Base-by-base conservation (phyloP, 257 asterid species). In the Lycium barbarum region DNA sequence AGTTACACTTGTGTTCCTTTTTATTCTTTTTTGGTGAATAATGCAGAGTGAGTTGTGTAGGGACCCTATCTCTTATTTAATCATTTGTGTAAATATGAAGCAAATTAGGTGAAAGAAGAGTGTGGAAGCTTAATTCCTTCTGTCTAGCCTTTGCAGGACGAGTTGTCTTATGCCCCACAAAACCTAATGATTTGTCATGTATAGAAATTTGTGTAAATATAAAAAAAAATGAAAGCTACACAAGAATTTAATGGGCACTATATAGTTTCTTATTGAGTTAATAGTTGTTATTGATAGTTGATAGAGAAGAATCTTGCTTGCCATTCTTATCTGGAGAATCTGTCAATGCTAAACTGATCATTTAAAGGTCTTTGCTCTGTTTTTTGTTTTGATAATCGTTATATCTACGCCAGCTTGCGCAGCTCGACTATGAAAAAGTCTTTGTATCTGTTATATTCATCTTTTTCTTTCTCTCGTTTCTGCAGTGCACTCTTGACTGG, bases 401-500 rank as follows among this genome's bases (percentile, higher is more conserved):
- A 6, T 40, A 6, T 40, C 45, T 3, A 40, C 5, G 73, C 2
- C 5, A 66, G 73, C 73, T 66, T 66, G 73, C 74, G 7, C 76
- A 68, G 6, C 13, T 36, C 0, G 51, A 68, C 51, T 66, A 13
- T 66, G 0, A 43, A 35, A 0, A 66, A 66, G 20, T 33, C 2
- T 12, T 65, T 33, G 5, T 65, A 65, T 65, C 9, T 53, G 49
- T 13, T 78, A 15, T 78, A 78, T 14, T 78, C 15, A 53, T 49
- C 53, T 54, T 78, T 62, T 72, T 72, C 22, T 14, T 49, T 72
- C 70, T 15, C 51, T 59, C 15, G 81, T 82, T 81, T 86, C 51
- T 88, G 92, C 97, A 95, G 99, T 80, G 82, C 86, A 10, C 84
- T 94, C 72, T 94, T 97, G 98, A 84, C 96, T 9, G 92, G 76